Percentiles rank a stretch among this genome's conserved stretches.
Evolutionary conservation across 1,284 basidiomycete genomes (phyloP).

Genomic region (Apiotrichum montevideense): DNA sequence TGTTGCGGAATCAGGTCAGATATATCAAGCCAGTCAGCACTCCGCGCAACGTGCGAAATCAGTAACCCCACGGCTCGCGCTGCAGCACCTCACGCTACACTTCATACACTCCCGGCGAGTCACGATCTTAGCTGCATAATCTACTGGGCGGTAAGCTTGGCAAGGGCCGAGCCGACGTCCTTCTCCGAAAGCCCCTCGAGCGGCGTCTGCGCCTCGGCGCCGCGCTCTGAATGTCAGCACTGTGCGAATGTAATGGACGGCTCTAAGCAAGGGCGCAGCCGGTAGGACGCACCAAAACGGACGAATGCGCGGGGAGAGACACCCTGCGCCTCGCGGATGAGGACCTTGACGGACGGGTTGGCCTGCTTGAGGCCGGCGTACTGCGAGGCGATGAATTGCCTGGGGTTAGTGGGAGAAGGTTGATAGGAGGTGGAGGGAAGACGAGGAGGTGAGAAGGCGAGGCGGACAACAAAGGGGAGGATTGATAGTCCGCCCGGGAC

Average conservation of each 20-base stretch:
- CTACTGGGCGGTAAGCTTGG: slow-evolving; percentile 32
- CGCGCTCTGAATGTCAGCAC: slow-evolving; percentile 31
- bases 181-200: slow-evolving; percentile 40
- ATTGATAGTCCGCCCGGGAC: too few species aligned
- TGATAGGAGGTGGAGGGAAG: background rate
- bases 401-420: slow-evolving; percentile 34
- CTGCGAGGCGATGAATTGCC: slow-evolving; percentile 73
- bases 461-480: background rate
- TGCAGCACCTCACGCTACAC: too few species aligned
- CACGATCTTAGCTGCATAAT: background rate
- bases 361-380: slow-evolving; percentile 78
- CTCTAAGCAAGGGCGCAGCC: too few species aligned
- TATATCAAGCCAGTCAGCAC: too few species aligned
- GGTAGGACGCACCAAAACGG: slow-evolving; percentile 68
- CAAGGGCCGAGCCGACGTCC: slow-evolving; percentile 38
- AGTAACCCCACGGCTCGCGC: too few species aligned
- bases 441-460: slow-evolving; percentile 1
- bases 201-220: slow-evolving; percentile 38
- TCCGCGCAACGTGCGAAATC: too few species aligned
- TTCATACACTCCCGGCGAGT: too few species aligned
- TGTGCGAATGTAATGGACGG: too few species aligned
- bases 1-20: too few species aligned
- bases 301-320: slow-evolving; percentile 84
- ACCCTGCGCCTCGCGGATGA: slow-evolving; percentile 83
- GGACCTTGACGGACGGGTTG: slow-evolving; percentile 81